These are phyloP conservation scores for Botrytis elliptica DNA, from an alignment of 2,329 filamentous ascomycete genomes.

Conservation along the genomic window DNA sequence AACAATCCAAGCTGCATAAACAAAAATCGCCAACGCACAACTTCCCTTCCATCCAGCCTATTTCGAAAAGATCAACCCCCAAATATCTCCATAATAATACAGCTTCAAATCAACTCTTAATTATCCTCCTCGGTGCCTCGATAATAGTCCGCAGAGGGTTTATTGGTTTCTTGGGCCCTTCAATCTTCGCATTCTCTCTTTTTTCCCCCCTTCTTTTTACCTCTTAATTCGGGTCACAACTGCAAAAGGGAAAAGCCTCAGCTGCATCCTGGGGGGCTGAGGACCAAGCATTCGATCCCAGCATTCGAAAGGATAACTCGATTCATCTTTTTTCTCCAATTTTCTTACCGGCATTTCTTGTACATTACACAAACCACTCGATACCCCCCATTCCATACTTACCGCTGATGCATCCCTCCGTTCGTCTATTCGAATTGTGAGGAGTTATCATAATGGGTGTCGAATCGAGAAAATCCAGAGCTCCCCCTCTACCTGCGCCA, in stretches of 20 bases:
- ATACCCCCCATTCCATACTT: not conserved
- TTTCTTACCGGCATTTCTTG: not conserved
- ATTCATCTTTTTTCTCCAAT: constrained; percentile 4
- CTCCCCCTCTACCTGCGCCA: constrained; percentile 72
- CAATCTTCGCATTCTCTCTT: not conserved
- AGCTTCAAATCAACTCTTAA: constrained; percentile 4
- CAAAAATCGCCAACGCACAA: constrained; percentile 11
- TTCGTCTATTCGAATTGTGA: constrained; percentile 19
- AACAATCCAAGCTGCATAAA: constrained; percentile 13
- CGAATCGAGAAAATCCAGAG: constrained; percentile 47
- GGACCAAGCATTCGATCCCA: constrained; percentile 1
- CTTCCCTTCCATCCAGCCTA: not conserved
- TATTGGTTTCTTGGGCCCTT: not conserved
- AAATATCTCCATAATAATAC: constrained; percentile 6
- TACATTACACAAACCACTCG: constrained; percentile 7
- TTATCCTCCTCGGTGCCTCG: not conserved
- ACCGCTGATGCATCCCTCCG: constrained; percentile 18
- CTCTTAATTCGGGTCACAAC: not conserved
- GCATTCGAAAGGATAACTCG: constrained; percentile 1
- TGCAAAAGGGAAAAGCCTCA: constrained; percentile 8
- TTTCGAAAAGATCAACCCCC: constrained; percentile 14
- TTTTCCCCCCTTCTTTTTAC: not conserved
- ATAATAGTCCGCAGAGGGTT: not conserved
- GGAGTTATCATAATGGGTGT: constrained; percentile 36
- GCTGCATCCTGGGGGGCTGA: constrained; percentile 16